A percentile compares a stretch with the other conserved stretches of the same genome.
phyloP scores from a whole-genome alignment of 2,329 filamentous ascomycete genomes.

The Colletotrichum gloeosporioides region DNA sequence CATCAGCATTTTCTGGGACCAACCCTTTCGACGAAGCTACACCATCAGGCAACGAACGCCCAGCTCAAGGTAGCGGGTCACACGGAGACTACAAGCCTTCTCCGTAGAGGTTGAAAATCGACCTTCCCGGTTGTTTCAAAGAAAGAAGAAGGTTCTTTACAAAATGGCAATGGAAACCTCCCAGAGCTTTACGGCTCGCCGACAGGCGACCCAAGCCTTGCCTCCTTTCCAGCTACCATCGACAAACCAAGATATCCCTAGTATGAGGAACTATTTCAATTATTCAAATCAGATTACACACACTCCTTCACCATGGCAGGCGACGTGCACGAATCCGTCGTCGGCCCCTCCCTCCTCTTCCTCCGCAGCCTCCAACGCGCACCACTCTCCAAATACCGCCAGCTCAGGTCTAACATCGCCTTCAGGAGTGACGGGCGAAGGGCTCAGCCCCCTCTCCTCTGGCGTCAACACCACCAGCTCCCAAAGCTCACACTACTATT shows the following conservation, averaged over 20 bases:
- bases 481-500: conserved; percentile 51
- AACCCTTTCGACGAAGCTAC: not conserved
- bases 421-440: conserved; percentile 61
- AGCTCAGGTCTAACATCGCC: conserved; percentile 59
- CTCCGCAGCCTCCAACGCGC: conserved; percentile 56
- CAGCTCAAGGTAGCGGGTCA: not conserved
- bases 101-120: conserved; percentile 2
- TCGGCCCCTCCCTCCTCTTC: conserved; percentile 35
- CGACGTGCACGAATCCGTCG: conserved; percentile 6
- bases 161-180: conserved; percentile 29
- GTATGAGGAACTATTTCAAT: conserved; percentile 38
- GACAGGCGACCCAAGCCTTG: conserved; percentile 72
- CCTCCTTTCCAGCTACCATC: conserved; percentile 74
- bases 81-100: not conserved
- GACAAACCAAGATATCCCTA: conserved; percentile 52
- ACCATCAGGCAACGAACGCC: not conserved
- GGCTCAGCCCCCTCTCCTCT: conserved; percentile 66
- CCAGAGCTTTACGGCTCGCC: conserved; percentile 72
- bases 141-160: not conserved
- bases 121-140: not conserved
- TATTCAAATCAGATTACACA: conserved; percentile 5
- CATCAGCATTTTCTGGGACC: not conserved
- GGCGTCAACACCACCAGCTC: conserved; percentile 66
- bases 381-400: conserved; percentile 39
- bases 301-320: conserved; percentile 2